Evolutionary conservation across 257 asterid genomes (phyloP).

Genomic region (Lantana camara): DNA sequence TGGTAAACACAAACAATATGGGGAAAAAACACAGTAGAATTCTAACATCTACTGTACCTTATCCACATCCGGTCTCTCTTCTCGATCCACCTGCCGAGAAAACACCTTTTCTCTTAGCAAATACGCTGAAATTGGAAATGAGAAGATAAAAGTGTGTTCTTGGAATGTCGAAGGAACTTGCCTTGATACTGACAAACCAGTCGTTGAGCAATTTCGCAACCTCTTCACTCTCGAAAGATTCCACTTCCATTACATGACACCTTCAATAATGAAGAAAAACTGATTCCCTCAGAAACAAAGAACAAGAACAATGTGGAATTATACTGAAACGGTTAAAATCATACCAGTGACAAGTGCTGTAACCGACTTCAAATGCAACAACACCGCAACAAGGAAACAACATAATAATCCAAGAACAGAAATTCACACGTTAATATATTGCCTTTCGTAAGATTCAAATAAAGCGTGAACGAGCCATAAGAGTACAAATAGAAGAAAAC

Average conservation of each 20-base stretch:
- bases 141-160: neutral
- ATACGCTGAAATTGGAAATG: neutral
- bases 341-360: constrained; percentile 99
- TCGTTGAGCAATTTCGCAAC: constrained; percentile 83
- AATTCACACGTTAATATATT: neutral
- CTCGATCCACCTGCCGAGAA: constrained; percentile 79
- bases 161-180: constrained; percentile 28
- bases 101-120: neutral
- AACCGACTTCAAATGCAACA: constrained; percentile 75
- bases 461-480: neutral
- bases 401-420: constrained; percentile 12
- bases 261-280: constrained; percentile 36
- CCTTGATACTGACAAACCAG: constrained; percentile 94
- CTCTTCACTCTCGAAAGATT: constrained; percentile 86
- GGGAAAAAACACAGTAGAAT: no score
- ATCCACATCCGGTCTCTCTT: constrained; percentile 97
- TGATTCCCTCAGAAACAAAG: neutral
- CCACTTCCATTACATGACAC: constrained; percentile 99
- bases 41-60: constrained; percentile 48
- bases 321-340: constrained; percentile 22
- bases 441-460: neutral
- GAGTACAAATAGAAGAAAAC: neutral
- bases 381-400: constrained; percentile 28
- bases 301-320: neutral
- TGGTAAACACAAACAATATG: no score